A percentile compares a stretch with the other conserved stretches of the same genome.
These are phyloP conservation scores for Elymus sibiricus DNA, from an alignment of 176 grass and related monocot species.

Conservation along the genomic window DNA sequence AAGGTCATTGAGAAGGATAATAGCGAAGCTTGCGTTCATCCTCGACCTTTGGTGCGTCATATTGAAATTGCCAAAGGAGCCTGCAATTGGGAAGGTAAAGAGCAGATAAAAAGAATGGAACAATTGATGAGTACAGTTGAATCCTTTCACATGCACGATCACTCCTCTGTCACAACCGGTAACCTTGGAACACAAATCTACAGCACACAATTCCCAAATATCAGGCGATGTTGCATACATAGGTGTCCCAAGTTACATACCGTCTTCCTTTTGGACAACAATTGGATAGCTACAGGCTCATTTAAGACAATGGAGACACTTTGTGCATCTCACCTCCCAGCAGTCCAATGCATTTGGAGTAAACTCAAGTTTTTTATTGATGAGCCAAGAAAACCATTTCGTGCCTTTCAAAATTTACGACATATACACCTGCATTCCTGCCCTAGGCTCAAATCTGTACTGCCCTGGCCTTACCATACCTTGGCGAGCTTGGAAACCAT, in stretches of 20 bases:
- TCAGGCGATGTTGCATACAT: too few relatives aligned
- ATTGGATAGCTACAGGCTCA: rapidly evolving
- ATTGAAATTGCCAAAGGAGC: not conserved
- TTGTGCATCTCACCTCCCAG: not conserved
- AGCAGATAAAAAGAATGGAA: not conserved
- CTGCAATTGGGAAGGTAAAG: not conserved
- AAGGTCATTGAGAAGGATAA: not conserved
- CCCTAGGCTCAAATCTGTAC: not conserved
- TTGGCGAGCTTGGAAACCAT: too few relatives aligned
- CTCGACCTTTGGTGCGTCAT: not conserved
- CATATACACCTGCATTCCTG: not conserved
- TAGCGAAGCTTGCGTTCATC: not conserved
- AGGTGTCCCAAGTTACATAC: not conserved
- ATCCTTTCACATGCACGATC: not conserved
- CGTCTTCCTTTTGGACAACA: not conserved
- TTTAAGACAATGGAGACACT: not conserved
- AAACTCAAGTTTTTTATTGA: not conserved
- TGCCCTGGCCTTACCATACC: not conserved
- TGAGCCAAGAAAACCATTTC: not conserved
- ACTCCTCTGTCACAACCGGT: too few relatives aligned
- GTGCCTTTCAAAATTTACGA: not conserved
- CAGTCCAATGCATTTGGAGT: not conserved
- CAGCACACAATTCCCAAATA: too few relatives aligned
- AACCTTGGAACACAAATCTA: too few relatives aligned
- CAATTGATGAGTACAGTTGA: not conserved